Evolutionary conservation across 768 basidiomycete species (phyloP).

Genomic region (Suillus americanus): DNA sequence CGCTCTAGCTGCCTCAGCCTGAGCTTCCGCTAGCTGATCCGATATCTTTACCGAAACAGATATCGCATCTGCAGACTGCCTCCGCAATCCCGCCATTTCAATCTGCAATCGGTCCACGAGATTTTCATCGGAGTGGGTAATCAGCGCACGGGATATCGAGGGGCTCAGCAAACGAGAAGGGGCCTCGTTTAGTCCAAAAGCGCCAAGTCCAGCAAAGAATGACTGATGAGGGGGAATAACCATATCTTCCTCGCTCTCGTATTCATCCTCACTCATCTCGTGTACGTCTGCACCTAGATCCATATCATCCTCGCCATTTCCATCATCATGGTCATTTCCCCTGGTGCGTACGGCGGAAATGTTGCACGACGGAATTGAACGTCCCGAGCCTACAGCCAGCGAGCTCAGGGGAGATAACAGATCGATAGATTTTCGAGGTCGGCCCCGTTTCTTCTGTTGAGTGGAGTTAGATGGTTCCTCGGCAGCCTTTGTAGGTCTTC

Average conservation of each 20-base stretch:
- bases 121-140: conserved; percentile 37
- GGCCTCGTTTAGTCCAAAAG: conserved; percentile 31
- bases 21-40: conserved; percentile 67
- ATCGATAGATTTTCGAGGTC: conserved; percentile 34
- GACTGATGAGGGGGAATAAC: conserved; percentile 44
- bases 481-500: conserved; percentile 53
- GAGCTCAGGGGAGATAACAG: conserved; percentile 19
- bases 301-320: conserved; percentile 38
- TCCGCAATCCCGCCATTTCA: conserved; percentile 62
- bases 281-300: conserved; percentile 40
- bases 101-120: conserved; percentile 62
- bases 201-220: conserved; percentile 37
- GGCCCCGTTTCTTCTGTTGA: conserved; percentile 40
- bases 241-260: conserved; percentile 70
- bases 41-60: conserved; percentile 63
- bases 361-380: conserved; percentile 21
- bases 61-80: conserved; percentile 68
- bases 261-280: conserved; percentile 49
- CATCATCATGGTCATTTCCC: conserved; percentile 31
- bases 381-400: conserved; percentile 16
- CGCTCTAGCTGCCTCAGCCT: conserved; percentile 57
- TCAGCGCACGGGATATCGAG: conserved; percentile 26
- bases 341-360: conserved; percentile 27
- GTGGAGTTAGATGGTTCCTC: conserved; percentile 16
- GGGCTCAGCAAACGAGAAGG: conserved; percentile 44